Evolutionary conservation across 208 protist species (phyloP).

Genomic region (Acanthamoeba culbertsoni): DNA sequence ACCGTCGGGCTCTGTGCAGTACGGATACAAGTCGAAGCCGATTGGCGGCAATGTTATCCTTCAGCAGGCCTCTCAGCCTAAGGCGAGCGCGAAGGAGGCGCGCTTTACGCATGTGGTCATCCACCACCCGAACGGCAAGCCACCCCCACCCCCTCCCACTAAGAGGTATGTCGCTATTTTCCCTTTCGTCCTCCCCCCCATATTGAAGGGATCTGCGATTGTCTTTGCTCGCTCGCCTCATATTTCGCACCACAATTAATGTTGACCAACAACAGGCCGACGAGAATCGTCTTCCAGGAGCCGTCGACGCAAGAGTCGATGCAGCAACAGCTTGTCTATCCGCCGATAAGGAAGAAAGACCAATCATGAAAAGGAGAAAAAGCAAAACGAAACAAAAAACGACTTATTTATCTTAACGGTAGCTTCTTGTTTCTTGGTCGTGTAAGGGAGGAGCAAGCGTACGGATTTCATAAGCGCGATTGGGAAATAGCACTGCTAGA

Average conservation of each 20-base stretch:
- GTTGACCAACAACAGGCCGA: not conserved
- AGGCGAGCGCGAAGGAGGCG: not conserved
- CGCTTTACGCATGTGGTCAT: not conserved
- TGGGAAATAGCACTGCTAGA: too few relatives aligned
- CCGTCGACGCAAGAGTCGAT: constrained; percentile 7
- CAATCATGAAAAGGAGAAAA: too few relatives aligned
- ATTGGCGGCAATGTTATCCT: too few relatives aligned
- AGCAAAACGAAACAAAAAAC: too few relatives aligned
- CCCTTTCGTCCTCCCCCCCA: not conserved
- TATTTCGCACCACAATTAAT: not conserved
- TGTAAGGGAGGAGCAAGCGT: too few relatives aligned
- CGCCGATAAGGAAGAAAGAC: too few relatives aligned
- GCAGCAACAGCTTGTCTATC: not conserved
- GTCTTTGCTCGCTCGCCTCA: too few relatives aligned
- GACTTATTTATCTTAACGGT: too few relatives aligned
- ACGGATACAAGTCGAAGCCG: not conserved
- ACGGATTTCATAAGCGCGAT: too few relatives aligned
- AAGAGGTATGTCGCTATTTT: not conserved
- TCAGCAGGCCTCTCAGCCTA: too few relatives aligned
- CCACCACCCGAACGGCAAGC: not conserved
- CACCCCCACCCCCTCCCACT: not conserved
- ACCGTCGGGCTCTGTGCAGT: not conserved
- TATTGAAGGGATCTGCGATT: too few relatives aligned
- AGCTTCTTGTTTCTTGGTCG: too few relatives aligned
- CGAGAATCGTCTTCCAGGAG: constrained; percentile 43